Evolutionary conservation across 805 yeast species (phyloP), one percentile per base, ranked within the genome.

Genomic region (Metschnikowia lunata): DNA sequence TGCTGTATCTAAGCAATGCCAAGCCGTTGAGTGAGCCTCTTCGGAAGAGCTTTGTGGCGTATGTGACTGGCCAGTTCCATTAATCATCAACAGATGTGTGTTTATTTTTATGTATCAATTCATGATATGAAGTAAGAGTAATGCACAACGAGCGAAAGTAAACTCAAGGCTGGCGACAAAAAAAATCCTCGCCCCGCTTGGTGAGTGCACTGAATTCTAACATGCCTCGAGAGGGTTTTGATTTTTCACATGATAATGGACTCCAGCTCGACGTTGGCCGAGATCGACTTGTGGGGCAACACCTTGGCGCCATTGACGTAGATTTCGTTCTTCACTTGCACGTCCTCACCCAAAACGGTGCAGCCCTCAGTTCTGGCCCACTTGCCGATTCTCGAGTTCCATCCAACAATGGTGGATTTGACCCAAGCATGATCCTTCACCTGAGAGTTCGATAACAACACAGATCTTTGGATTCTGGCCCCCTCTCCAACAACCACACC

Each of bases 241-340:
- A 11, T 40, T 26, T 39, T 41, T 79, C n/a, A 93, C 99, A 93
- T 93, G 74, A 93, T 93, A 78, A 93, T 93, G 62, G 96, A 85
- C 66, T 96, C 98, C 72, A 85, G 83, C 80, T 95, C 98, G 69
- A 93, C 96, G 69, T 93, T 93, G 56, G 89, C 79, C 54, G 96
- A 85, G 70, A 93, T 91, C 51, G 96, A 78, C 80, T 93, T 93
- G 82, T 93, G 99, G 58, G 99, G 99, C 66, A 93, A 82, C 56
- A 93, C 97, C 71, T 93, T 89, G 74, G 97, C 99, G 72, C 99
- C 99, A 73, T 93, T 93, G 62, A 93, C 95, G 80, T 93, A 93
- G 68, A 93, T 80, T 79, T 91, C 99, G 68, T 93, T 97, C 78
- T 91, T 88, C 67, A 93, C 88, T 69, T 90, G 95, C 56, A 93